Percentiles rank a stretch among this genome's conserved stretches.
phyloP scores from a whole-genome alignment of 2,329 filamentous ascomycete genomes.

The Microdochium bolleyi region DNA sequence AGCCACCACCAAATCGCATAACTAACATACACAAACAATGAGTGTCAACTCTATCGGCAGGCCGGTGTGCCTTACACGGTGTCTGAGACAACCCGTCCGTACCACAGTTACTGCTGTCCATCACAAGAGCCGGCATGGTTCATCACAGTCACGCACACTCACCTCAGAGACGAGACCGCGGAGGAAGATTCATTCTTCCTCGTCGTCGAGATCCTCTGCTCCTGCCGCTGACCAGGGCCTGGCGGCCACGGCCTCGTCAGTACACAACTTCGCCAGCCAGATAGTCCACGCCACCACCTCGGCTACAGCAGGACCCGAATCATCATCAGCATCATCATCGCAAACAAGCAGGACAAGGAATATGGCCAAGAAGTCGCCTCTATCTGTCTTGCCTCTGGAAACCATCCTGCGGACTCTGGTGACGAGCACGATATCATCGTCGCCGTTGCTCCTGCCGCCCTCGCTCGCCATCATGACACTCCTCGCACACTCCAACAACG shows the following conservation, averaged over 20 bases:
- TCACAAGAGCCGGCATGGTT: neutral
- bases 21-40: neutral
- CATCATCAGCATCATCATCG: conserved; percentile 4
- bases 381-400: conserved; percentile 59
- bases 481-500: conserved; percentile 61
- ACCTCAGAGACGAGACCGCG: conserved; percentile 2
- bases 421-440: conserved; percentile 64
- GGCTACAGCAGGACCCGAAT: conserved; percentile 11
- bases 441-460: conserved; percentile 58
- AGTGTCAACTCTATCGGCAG: neutral
- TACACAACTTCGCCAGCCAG: conserved; percentile 2
- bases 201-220: conserved; percentile 10
- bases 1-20: neutral
- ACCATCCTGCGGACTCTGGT: conserved; percentile 62
- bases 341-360: neutral
- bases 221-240: conserved; percentile 8
- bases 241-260: conserved; percentile 6
- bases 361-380: conserved; percentile 27
- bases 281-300: conserved; percentile 5
- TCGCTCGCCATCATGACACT: conserved; percentile 60
- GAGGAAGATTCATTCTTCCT: conserved; percentile 5
- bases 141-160: neutral
- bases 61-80: neutral
- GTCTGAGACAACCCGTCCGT: neutral
- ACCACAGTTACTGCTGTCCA: neutral